These are phyloP conservation scores for Favolaschia claudopus DNA, from an alignment of 768 basidiomycete species.

Conservation along the genomic window DNA sequence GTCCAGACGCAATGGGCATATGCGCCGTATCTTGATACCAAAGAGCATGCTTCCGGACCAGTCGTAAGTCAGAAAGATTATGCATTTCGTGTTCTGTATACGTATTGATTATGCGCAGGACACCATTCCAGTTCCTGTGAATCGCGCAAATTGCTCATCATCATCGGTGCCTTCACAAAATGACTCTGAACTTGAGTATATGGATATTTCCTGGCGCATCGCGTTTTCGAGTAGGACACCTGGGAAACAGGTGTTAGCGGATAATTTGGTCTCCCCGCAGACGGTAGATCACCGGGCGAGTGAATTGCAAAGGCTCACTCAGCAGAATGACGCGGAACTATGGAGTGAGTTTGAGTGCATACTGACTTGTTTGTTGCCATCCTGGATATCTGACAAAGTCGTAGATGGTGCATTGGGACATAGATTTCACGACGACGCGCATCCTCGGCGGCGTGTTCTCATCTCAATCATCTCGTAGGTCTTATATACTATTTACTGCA, in stretches of 20 bases:
- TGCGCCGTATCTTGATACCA: conserved; percentile 39
- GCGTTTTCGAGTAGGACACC: conserved; percentile 36
- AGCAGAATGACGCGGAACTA: conserved; percentile 35
- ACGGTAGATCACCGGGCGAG: conserved; percentile 28
- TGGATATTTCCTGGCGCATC: conserved; percentile 45
- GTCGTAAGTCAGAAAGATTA: conserved; percentile 28
- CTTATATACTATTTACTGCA: neutral
- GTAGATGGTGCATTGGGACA: conserved; percentile 39
- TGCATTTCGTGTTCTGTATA: neutral
- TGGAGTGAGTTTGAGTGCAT: conserved; percentile 29
- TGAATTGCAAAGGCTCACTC: conserved; percentile 27
- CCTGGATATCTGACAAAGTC: neutral
- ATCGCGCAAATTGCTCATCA: conserved; percentile 36
- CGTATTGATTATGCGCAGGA: conserved; percentile 40
- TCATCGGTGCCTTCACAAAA: too few species aligned
- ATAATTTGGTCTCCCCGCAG: conserved; percentile 15
- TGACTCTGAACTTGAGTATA: conserved; percentile 27
- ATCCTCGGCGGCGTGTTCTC: conserved; percentile 36
- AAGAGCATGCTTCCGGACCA: conserved; percentile 35
- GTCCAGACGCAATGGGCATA: conserved; percentile 38
- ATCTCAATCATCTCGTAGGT: conserved; percentile 27
- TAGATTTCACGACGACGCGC: conserved; percentile 35
- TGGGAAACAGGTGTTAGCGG: conserved; percentile 28
- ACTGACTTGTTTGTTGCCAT: neutral
- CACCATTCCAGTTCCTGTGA: conserved; percentile 39